Evolutionary conservation across 495 filamentous ascomycete genomes (phyloP).

Genomic region (Endocarpon pusillum): DNA sequence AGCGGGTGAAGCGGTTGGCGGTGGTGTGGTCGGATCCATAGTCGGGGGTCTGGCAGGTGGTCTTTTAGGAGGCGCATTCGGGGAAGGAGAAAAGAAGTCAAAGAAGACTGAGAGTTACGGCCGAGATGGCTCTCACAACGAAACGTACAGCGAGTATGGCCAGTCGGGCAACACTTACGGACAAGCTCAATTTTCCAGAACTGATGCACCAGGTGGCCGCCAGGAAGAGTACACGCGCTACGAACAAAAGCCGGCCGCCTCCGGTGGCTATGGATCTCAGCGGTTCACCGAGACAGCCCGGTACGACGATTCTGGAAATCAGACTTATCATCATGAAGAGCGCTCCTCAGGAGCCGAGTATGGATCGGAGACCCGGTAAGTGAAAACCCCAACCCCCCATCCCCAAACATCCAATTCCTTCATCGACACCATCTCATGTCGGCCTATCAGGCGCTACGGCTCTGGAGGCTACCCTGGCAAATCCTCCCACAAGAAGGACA

Average conservation of each 20-base stretch:
- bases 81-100: slow-evolving; percentile 13
- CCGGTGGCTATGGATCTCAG: background rate
- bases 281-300: background rate
- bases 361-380: background rate
- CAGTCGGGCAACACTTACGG: slow-evolving; percentile 17
- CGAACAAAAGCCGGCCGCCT: slow-evolving; percentile 16
- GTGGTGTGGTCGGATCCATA: slow-evolving; percentile 33
- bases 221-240: slow-evolving; percentile 21
- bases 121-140: slow-evolving; percentile 20
- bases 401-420: background rate
- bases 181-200: slow-evolving; percentile 22
- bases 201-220: slow-evolving; percentile 16
- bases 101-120: slow-evolving; percentile 15
- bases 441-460: too few relatives aligned
- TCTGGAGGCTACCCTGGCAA: too few relatives aligned
- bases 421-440: too few relatives aligned
- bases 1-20: slow-evolving; percentile 27
- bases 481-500: slow-evolving; percentile 1
- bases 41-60: slow-evolving; percentile 30
- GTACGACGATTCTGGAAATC: background rate
- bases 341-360: background rate
- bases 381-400: background rate
- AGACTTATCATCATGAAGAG: background rate
- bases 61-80: slow-evolving; percentile 19
- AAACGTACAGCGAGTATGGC: slow-evolving; percentile 16